Evolutionary conservation across 306 rosid species (phyloP).

Genomic region (Canavalia ensiformis): DNA sequence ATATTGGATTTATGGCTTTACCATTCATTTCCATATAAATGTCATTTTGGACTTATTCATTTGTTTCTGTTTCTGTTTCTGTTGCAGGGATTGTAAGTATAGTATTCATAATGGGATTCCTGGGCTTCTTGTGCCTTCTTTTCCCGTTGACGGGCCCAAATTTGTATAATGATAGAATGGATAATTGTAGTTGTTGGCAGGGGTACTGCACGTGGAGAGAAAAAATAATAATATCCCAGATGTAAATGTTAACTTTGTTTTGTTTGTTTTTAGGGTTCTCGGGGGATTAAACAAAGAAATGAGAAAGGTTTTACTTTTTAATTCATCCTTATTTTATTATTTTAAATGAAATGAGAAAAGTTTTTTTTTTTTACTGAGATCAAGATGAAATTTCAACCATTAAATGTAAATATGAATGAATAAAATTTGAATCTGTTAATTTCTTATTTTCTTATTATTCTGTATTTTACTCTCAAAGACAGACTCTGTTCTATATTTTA

Average conservation of each 20-base stretch:
- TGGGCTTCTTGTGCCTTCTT: slow-evolving; percentile 84
- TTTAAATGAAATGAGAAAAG: too few relatives aligned
- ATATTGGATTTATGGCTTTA: slow-evolving; percentile 7
- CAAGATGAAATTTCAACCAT: too few relatives aligned
- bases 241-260: slow-evolving; percentile 32
- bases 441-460: not conserved
- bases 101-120: slow-evolving; percentile 70
- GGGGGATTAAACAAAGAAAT: not conserved
- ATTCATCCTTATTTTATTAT: too few relatives aligned
- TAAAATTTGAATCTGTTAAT: too few relatives aligned
- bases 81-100: slow-evolving; percentile 69
- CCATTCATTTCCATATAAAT: slow-evolving; percentile 28
- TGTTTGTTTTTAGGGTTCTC: too few relatives aligned
- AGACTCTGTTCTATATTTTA: not conserved
- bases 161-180: slow-evolving; percentile 73
- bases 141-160: slow-evolving; percentile 80
- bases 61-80: slow-evolving; percentile 37
- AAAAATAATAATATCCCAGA: slow-evolving; percentile 39
- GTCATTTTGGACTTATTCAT: slow-evolving; percentile 35
- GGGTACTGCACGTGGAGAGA: slow-evolving; percentile 78
- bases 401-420: too few relatives aligned
- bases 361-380: too few relatives aligned
- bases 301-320: not conserved
- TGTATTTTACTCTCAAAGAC: not conserved
- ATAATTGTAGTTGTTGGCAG: slow-evolving; percentile 91